Conservation (phyloP, 805 yeast genomes). For the Candida fluviatilis region DNA sequence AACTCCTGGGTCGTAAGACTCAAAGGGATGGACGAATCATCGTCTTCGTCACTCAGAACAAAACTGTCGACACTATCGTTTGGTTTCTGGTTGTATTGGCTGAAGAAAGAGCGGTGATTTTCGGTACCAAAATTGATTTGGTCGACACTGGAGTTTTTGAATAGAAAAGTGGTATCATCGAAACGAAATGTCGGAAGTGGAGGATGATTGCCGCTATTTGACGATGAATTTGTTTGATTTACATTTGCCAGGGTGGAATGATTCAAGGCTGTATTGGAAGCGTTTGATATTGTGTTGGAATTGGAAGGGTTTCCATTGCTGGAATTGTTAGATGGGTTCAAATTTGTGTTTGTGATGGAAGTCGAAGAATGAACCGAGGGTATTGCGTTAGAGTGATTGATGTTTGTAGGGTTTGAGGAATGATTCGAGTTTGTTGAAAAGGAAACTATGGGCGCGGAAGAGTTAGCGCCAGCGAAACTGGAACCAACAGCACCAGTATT, state of each 20-base stretch:
- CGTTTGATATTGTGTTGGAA: too few relatives aligned
- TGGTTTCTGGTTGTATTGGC: neutral
- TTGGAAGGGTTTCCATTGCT: too few relatives aligned
- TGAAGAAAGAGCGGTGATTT: constrained; percentile 1
- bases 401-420: neutral
- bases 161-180: neutral
- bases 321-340: too few relatives aligned
- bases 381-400: neutral
- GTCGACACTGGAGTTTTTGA: constrained; percentile 12
- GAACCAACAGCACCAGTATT: neutral
- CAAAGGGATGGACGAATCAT: constrained; percentile 50
- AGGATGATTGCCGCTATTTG: neutral
- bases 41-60: constrained; percentile 13
- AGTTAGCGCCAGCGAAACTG: constrained; percentile 7
- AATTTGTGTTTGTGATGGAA: too few relatives aligned
- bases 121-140: constrained; percentile 4
- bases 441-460: constrained; percentile 13
- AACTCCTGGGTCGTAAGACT: constrained; percentile 65
- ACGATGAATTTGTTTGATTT: neutral
- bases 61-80: constrained; percentile 4
- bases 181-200: neutral
- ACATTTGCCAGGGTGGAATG: neutral
- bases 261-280: neutral
- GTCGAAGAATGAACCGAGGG: too few relatives aligned
- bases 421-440: constrained; percentile 7